phyloP scores from a whole-genome alignment of 345 rosid genomes.

The Syzygium grande region DNA sequence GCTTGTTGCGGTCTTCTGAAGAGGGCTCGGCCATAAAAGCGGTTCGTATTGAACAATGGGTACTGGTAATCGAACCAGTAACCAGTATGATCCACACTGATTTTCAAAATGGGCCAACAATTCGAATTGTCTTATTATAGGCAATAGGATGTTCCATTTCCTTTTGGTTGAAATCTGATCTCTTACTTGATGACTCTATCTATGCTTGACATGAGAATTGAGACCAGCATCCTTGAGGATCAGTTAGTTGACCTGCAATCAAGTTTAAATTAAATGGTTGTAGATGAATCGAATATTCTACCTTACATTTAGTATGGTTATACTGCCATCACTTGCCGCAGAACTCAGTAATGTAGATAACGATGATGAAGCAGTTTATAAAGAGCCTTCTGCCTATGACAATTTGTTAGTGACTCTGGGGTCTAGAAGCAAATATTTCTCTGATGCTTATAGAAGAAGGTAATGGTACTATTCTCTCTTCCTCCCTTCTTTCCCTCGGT shows the following conservation, averaged over 20 bases:
- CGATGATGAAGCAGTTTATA: slow-evolving; percentile 17
- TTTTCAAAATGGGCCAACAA: background rate
- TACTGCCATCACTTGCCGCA: slow-evolving; percentile 16
- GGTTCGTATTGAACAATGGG: background rate
- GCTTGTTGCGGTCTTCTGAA: background rate
- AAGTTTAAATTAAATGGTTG: background rate
- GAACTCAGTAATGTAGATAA: slow-evolving; percentile 10
- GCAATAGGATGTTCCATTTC: background rate
- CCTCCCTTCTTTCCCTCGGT: background rate
- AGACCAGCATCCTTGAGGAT: background rate
- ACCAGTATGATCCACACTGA: background rate
- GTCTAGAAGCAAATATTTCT: slow-evolving; percentile 32
- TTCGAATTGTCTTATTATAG: background rate
- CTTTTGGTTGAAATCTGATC: background rate
- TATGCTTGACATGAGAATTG: background rate
- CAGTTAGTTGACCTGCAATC: background rate
- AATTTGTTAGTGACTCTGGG: slow-evolving; percentile 33
- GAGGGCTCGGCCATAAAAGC: background rate
- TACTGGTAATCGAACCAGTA: background rate
- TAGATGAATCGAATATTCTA: background rate
- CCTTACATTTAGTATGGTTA: background rate
- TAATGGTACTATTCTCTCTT: slow-evolving; percentile 4
- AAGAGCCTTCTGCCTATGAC: slow-evolving; percentile 35
- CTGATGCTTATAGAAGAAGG: slow-evolving; percentile 43
- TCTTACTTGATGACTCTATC: background rate